A percentile compares a stretch with the other conserved stretches of the same genome.
phyloP scores from a whole-genome alignment of 495 filamentous ascomycete species.

The Aspergillus bridgeri region DNA sequence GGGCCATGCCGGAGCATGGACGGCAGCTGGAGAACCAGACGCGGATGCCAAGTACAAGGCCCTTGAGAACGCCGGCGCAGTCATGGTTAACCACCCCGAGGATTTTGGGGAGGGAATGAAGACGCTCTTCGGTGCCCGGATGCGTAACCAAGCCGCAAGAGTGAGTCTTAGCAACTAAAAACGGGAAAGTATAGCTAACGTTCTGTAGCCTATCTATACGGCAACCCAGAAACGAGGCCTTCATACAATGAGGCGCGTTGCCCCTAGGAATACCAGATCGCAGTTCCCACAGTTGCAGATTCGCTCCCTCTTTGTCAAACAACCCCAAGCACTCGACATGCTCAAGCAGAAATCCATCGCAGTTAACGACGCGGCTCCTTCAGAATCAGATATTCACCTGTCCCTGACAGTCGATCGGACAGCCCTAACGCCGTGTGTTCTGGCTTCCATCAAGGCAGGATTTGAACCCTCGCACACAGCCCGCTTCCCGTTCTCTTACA shows the following conservation, averaged over 20 bases:
- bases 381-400: slow-evolving; percentile 45
- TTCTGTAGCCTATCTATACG: slow-evolving; percentile 16
- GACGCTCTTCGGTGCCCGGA: slow-evolving; percentile 42
- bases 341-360: slow-evolving; percentile 51
- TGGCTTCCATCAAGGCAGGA: slow-evolving; percentile 53
- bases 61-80: slow-evolving; percentile 66
- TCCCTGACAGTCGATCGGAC: slow-evolving; percentile 65
- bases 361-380: slow-evolving; percentile 36
- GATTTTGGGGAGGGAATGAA: slow-evolving; percentile 75
- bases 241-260: slow-evolving; percentile 46
- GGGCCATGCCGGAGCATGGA: slow-evolving; percentile 86
- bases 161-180: slow-evolving; percentile 19
- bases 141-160: slow-evolving; percentile 16
- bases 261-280: slow-evolving; percentile 7
- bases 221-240: slow-evolving; percentile 44
- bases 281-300: slow-evolving; percentile 31
- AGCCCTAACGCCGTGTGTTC: slow-evolving; percentile 60
- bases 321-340: slow-evolving; percentile 56
- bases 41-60: slow-evolving; percentile 63
- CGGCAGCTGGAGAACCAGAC: slow-evolving; percentile 61
- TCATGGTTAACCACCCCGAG: slow-evolving; percentile 76
- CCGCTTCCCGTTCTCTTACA: slow-evolving; percentile 63
- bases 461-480: slow-evolving; percentile 35
- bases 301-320: slow-evolving; percentile 57
- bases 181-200: slow-evolving; percentile 9